Evolutionary conservation across 2,329 filamentous ascomycete genomes (phyloP).

Genomic region (Claviceps capensis): DNA sequence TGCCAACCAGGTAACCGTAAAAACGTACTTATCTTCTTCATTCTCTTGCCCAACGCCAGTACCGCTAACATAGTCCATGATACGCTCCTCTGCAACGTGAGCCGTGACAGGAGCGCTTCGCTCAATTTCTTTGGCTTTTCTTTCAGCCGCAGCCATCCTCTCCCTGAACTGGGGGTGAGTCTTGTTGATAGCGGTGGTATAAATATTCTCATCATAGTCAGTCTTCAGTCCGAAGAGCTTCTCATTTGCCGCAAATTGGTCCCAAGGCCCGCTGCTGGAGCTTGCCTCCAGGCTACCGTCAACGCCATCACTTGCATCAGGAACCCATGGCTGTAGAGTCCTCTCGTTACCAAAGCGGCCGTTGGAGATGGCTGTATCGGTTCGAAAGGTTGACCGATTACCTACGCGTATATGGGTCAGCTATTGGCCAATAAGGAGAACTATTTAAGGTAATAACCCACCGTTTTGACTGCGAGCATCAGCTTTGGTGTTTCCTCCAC

Average conservation of each 20-base stretch:
- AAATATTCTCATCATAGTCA: constrained; percentile 87
- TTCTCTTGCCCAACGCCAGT: constrained; percentile 56
- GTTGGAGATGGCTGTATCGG: constrained; percentile 78
- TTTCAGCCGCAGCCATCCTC: constrained; percentile 64
- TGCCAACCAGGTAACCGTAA: background rate
- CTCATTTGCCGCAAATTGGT: constrained; percentile 89
- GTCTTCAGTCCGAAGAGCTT: constrained; percentile 75
- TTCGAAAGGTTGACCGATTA: constrained; percentile 58
- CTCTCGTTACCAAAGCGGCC: constrained; percentile 56
- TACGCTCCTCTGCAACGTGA: constrained; percentile 82
- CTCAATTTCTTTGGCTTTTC: constrained; percentile 83
- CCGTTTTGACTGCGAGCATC: constrained; percentile 23
- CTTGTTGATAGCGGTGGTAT: constrained; percentile 83
- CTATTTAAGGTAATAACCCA: constrained; percentile 9
- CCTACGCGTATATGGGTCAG: constrained; percentile 30
- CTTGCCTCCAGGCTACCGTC: constrained; percentile 60
- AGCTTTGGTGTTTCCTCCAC: constrained; percentile 17
- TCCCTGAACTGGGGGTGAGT: constrained; percentile 70
- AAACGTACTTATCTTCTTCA: constrained; percentile 74
- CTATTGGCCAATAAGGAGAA: background rate
- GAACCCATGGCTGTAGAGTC: constrained; percentile 69
- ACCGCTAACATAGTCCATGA: constrained; percentile 52
- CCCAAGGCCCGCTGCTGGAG: constrained; percentile 49
- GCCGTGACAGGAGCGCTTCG: constrained; percentile 56
- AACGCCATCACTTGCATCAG: constrained; percentile 44